phyloP scores from a whole-genome alignment of 2,329 filamentous ascomycete species.

The Arthrobotrys megalospora region DNA sequence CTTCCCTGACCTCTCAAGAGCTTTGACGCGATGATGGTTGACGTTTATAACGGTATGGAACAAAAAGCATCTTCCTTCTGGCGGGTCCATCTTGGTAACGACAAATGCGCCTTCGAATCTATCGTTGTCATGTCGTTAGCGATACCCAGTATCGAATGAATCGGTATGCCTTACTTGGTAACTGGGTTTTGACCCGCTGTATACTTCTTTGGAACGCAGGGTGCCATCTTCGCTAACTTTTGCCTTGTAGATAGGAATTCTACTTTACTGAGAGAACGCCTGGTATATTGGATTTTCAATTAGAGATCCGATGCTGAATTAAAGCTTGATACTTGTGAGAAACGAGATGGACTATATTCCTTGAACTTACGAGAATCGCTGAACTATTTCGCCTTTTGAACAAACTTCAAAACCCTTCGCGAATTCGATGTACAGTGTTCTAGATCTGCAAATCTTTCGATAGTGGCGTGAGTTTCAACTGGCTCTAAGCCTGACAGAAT shows the following conservation, averaged over 20 bases:
- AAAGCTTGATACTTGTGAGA: not conserved
- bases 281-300: not conserved
- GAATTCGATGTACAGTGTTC: not conserved
- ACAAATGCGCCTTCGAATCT: conserved; percentile 38
- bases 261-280: not conserved
- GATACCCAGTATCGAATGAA: not conserved
- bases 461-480: conserved; percentile 17
- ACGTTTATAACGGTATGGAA: conserved; percentile 64
- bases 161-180: conserved; percentile 15
- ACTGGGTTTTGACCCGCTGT: conserved; percentile 53
- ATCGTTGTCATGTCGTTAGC: not conserved
- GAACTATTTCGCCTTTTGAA: conserved; percentile 19
- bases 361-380: not conserved
- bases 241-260: not conserved
- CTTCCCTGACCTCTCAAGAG: conserved; percentile 59
- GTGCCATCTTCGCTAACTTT: conserved; percentile 29
- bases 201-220: conserved; percentile 39
- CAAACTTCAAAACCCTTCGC: not conserved
- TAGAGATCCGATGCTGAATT: not conserved
- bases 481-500: not conserved
- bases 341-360: conserved; percentile 2
- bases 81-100: conserved; percentile 63
- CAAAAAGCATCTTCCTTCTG: conserved; percentile 64
- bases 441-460: conserved; percentile 17
- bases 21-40: conserved; percentile 61